Conservation (phyloP, 73 alveolate species). For the Stentor coeruleus region DNA sequence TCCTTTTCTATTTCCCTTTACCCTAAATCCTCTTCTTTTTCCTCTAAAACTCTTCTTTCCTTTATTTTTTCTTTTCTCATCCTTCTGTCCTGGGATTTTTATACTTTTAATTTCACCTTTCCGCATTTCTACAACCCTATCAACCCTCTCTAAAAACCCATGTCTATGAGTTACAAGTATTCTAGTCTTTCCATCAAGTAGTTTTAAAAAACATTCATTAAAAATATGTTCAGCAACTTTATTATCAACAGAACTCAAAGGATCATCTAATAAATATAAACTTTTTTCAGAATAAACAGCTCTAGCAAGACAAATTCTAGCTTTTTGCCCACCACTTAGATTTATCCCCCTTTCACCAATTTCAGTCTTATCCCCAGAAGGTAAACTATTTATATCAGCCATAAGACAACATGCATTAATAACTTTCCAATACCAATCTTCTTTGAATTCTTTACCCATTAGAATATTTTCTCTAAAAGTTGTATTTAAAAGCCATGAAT, state of each 20-base stretch:
- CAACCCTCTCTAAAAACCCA: slow-evolving; percentile 33
- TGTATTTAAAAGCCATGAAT: slow-evolving; percentile 83
- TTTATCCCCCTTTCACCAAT: slow-evolving; percentile 84
- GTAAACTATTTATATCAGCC: slow-evolving; percentile 68
- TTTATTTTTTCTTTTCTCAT: slow-evolving; percentile 37
- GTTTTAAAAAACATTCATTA: slow-evolving; percentile 52
- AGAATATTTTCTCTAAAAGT: slow-evolving; percentile 82
- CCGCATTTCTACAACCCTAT: slow-evolving; percentile 36
- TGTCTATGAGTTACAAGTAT: slow-evolving; percentile 64
- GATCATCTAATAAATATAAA: slow-evolving; percentile 81
- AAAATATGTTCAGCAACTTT: slow-evolving; percentile 67
- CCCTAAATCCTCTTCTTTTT: not conserved
- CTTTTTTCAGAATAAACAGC: slow-evolving; percentile 73
- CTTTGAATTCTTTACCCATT: slow-evolving; percentile 66
- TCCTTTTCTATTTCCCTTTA: no score
- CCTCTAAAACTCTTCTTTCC: slow-evolving; percentile 17
- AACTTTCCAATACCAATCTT: slow-evolving; percentile 59
- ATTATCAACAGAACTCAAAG: slow-evolving; percentile 72
- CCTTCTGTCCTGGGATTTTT: slow-evolving; percentile 59
- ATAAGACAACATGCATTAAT: slow-evolving; percentile 67
- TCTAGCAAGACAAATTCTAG: slow-evolving; percentile 77
- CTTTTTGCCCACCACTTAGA: slow-evolving; percentile 83
- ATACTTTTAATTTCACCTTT: slow-evolving; percentile 67
- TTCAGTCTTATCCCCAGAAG: slow-evolving; percentile 62
- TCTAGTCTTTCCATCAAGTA: slow-evolving; percentile 58